phyloP scores from a whole-genome alignment of 2,329 filamentous ascomycete species.

The Neonectria neomacrospora region DNA sequence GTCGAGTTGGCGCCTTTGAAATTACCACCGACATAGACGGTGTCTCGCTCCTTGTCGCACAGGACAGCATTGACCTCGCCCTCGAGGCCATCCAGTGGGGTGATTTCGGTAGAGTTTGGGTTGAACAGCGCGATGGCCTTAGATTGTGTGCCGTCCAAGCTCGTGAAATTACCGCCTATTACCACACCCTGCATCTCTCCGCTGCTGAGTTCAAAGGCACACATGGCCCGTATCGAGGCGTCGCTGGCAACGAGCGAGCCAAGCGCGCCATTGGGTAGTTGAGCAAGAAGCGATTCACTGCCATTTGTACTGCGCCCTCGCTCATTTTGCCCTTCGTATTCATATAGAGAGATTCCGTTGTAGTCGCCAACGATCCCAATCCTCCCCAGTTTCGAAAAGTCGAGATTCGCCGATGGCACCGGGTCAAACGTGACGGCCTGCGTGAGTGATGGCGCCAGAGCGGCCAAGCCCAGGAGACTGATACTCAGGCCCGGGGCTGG shows the following conservation, averaged over 20 bases:
- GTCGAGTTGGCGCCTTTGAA: conserved; percentile 84
- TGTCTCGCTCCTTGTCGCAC: conserved; percentile 80
- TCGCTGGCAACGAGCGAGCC: conserved; percentile 79
- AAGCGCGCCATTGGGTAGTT: conserved; percentile 87
- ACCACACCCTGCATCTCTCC: conserved; percentile 79
- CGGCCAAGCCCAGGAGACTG: conserved; percentile 54
- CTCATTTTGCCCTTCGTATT: conserved; percentile 84
- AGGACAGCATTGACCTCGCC: conserved; percentile 85
- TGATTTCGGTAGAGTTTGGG: conserved; percentile 74
- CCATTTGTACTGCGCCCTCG: conserved; percentile 76
- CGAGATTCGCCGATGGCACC: conserved; percentile 77
- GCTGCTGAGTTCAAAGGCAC: conserved; percentile 75
- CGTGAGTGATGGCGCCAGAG: conserved; percentile 55
- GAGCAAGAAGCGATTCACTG: conserved; percentile 81
- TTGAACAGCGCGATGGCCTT: conserved; percentile 86
- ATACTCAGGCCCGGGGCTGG: conserved; percentile 45
- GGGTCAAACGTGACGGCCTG: conserved; percentile 68
- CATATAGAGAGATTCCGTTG: conserved; percentile 88
- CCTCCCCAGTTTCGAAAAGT: conserved; percentile 80
- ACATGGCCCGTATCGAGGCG: conserved; percentile 89
- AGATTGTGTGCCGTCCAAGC: conserved; percentile 79
- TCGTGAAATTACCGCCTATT: conserved; percentile 95
- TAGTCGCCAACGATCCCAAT: conserved; percentile 92
- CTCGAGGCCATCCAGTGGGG: conserved; percentile 80
- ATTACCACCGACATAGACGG: conserved; percentile 91